Percentiles rank a stretch among this genome's conserved stretches.
These are phyloP conservation scores for Mortierella claussenii DNA, from an alignment of 192 early-diverging fungal genomes.

Conservation along the genomic window DNA sequence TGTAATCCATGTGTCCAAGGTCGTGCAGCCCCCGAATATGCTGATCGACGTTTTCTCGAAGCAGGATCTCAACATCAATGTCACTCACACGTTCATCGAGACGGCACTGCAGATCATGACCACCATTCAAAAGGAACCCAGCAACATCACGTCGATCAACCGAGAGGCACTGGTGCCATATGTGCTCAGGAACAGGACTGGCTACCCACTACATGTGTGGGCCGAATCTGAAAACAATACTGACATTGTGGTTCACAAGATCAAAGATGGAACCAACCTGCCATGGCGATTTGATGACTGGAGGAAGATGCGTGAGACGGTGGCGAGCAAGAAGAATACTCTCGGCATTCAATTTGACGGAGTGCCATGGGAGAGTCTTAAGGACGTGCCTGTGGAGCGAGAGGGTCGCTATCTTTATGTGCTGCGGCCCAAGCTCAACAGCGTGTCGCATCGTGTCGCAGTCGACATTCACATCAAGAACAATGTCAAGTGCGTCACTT, in stretches of 20 bases:
- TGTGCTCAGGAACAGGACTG: slow-evolving; percentile 89
- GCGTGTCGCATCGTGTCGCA: slow-evolving; percentile 83
- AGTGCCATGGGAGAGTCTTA: slow-evolving; percentile 91
- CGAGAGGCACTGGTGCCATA: slow-evolving; percentile 71
- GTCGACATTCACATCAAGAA: slow-evolving; percentile 88
- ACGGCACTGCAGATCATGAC: slow-evolving; percentile 69
- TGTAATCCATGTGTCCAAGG: slow-evolving; percentile 61
- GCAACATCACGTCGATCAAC: slow-evolving; percentile 31
- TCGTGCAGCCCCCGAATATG: slow-evolving; percentile 52
- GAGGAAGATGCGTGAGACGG: slow-evolving; percentile 84
- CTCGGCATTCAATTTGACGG: slow-evolving; percentile 88
- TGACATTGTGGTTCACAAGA: slow-evolving; percentile 74
- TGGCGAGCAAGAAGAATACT: slow-evolving; percentile 70
- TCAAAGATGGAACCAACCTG: slow-evolving; percentile 78
- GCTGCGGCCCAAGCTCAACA: slow-evolving; percentile 82
- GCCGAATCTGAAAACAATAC: slow-evolving; percentile 70
- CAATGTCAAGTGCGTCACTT: slow-evolving; percentile 92
- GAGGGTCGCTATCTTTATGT: slow-evolving; percentile 86
- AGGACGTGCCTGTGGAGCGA: slow-evolving; percentile 87
- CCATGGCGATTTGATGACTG: slow-evolving; percentile 99
- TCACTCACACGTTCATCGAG: slow-evolving; percentile 85
- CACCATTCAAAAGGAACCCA: slow-evolving; percentile 54
- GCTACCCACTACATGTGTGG: slow-evolving; percentile 92
- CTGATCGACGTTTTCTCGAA: slow-evolving; percentile 74
- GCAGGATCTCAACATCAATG: slow-evolving; percentile 84